Percentiles rank a stretch among this genome's conserved stretches.
Conservation (phyloP, 495 filamentous ascomycete genomes). For the Barbatosphaeria neglecta region DNA sequence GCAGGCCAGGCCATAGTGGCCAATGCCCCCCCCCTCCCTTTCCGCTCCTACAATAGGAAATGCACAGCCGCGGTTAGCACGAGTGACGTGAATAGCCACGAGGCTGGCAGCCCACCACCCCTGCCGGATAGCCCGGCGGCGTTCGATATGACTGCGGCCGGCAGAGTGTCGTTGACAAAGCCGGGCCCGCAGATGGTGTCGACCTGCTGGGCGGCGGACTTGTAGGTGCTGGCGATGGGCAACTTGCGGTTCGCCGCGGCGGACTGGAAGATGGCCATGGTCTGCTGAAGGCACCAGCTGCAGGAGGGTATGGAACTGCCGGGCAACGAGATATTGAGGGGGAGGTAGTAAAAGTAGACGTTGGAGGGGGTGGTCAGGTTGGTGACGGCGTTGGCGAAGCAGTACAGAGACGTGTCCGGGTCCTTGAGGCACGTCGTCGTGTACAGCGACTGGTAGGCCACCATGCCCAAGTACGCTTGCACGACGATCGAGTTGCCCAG, state of each 20-base stretch:
- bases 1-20: not conserved
- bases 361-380: conserved; percentile 56
- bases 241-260: conserved; percentile 49
- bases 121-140: not conserved
- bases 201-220: conserved; percentile 49
- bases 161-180: conserved; percentile 51
- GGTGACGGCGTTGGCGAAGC: conserved; percentile 75
- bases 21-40: no score
- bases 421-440: conserved; percentile 64
- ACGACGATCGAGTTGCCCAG: conserved; percentile 55
- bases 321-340: conserved; percentile 61
- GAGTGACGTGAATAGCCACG: not conserved
- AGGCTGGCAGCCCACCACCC: not conserved
- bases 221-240: conserved; percentile 47
- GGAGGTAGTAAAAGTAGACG: conserved; percentile 71
- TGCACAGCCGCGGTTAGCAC: not conserved
- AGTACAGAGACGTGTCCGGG: conserved; percentile 42
- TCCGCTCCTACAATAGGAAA: not conserved
- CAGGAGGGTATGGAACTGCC: conserved; percentile 54
- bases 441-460: conserved; percentile 67
- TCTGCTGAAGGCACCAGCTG: conserved; percentile 52
- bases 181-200: conserved; percentile 51
- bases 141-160: conserved; percentile 18
- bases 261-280: conserved; percentile 55
- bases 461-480: conserved; percentile 50